A percentile compares a stretch with the other conserved stretches of the same genome.
Conservation (phyloP, 139 green algal species). For the Chlorella sp. region DNA sequence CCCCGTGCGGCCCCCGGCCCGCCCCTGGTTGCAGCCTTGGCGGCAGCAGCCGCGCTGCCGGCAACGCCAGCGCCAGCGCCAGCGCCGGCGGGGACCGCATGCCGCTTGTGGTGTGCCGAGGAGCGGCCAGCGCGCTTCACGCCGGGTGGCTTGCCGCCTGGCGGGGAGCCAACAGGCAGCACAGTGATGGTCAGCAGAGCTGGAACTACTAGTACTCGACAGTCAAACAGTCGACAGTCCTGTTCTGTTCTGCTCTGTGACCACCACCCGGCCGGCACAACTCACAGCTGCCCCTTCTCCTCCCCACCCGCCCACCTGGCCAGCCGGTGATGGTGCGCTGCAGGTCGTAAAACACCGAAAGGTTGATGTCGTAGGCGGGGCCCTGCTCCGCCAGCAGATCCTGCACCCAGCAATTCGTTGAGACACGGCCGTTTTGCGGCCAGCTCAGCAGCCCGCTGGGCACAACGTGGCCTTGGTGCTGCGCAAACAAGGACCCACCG, state of each 20-base stretch:
- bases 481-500: no score
- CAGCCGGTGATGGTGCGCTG: slow-evolving; percentile 33
- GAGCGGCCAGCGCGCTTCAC: background rate
- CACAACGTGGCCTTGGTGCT: no score
- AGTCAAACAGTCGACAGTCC: no score
- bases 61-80: background rate
- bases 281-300: background rate
- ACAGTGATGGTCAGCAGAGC: background rate
- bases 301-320: slow-evolving; percentile 1
- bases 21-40: background rate
- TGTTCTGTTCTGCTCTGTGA: no score
- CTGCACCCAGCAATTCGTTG: background rate
- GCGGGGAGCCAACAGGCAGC: no score
- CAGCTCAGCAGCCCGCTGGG: no score
- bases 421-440: background rate
- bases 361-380: slow-evolving; percentile 23
- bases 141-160: slow-evolving; percentile 15
- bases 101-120: background rate
- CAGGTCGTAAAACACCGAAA: slow-evolving; percentile 9
- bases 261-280: background rate
- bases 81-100: background rate
- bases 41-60: background rate
- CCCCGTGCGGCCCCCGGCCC: background rate
- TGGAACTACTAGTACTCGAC: no score
- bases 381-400: slow-evolving; percentile 25